Evolutionary conservation across 768 basidiomycete genomes (phyloP).

Genomic region (Kwoniella europaea): DNA sequence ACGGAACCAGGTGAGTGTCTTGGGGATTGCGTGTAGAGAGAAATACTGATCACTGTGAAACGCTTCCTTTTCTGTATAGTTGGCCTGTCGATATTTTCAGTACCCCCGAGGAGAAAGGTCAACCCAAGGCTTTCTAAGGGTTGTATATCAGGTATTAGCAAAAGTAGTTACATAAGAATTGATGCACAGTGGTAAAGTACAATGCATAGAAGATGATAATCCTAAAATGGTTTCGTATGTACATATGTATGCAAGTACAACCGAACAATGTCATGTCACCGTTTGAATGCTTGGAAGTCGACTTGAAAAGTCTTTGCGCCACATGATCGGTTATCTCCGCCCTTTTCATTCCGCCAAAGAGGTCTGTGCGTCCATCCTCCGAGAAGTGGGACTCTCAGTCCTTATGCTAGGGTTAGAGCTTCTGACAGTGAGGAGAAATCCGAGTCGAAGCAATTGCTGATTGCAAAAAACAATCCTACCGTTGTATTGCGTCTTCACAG

Average conservation of each 20-base stretch:
- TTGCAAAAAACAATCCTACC: slow-evolving; percentile 56
- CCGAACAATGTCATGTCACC: not conserved
- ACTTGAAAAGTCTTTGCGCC: not conserved
- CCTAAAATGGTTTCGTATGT: too few species aligned
- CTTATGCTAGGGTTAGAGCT: slow-evolving; percentile 56
- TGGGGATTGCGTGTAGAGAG: not conserved
- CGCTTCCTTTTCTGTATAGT: slow-evolving; percentile 7
- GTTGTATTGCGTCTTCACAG: slow-evolving; percentile 30
- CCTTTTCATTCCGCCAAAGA: not conserved
- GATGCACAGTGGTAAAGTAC: too few species aligned
- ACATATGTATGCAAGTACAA: too few species aligned
- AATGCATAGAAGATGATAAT: too few species aligned
- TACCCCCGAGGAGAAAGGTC: slow-evolving; percentile 65
- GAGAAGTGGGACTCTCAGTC: slow-evolving; percentile 26
- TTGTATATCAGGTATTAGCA: not conserved
- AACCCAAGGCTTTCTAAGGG: slow-evolving; percentile 30
- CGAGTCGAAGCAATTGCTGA: slow-evolving; percentile 54
- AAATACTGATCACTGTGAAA: not conserved
- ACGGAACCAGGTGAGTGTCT: slow-evolving; percentile 59
- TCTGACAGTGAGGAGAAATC: slow-evolving; percentile 55
- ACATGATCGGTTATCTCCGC: not conserved
- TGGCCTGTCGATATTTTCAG: slow-evolving; percentile 78
- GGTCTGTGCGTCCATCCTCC: not conserved
- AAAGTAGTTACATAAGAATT: too few species aligned
- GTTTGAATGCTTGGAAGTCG: not conserved